Conservation (phyloP, 2,329 filamentous ascomycete species). For the Botryosphaeria dothidea region DNA sequence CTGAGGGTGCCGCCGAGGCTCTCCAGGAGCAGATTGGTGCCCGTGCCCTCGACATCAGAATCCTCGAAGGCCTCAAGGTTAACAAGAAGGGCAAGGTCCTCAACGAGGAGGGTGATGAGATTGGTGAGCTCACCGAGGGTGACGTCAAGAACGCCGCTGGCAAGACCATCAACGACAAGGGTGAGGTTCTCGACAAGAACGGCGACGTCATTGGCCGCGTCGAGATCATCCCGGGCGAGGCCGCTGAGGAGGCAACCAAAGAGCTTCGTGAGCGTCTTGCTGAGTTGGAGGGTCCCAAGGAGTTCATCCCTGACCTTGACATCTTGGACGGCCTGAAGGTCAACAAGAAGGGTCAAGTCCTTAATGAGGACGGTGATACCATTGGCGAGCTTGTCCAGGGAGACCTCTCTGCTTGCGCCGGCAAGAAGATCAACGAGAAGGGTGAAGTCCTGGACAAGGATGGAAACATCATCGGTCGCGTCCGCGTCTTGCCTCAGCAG, state of each 20-base stretch:
- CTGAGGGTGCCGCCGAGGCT: conserved; percentile 50
- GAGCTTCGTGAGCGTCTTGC: conserved; percentile 47
- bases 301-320: conserved; percentile 46
- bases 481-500: conserved; percentile 53
- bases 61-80: conserved; percentile 55
- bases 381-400: conserved; percentile 58
- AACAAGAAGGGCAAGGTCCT: conserved; percentile 60
- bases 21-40: conserved; percentile 42
- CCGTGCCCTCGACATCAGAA: conserved; percentile 46
- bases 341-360: conserved; percentile 59
- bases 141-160: conserved; percentile 46
- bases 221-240: conserved; percentile 50
- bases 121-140: conserved; percentile 52
- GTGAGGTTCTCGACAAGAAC: conserved; percentile 52
- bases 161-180: conserved; percentile 53
- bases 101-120: conserved; percentile 52
- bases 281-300: conserved; percentile 38
- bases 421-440: conserved; percentile 65
- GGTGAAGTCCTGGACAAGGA: conserved; percentile 66
- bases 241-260: conserved; percentile 52
- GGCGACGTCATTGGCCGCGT: conserved; percentile 53
- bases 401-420: conserved; percentile 61
- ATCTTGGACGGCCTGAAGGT: conserved; percentile 56
- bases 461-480: conserved; percentile 63
- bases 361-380: conserved; percentile 55